A percentile compares a stretch with the other conserved stretches of the same genome.
Evolutionary conservation across 441 rosid species (phyloP).

Genomic region (Metrosideros polymorpha): DNA sequence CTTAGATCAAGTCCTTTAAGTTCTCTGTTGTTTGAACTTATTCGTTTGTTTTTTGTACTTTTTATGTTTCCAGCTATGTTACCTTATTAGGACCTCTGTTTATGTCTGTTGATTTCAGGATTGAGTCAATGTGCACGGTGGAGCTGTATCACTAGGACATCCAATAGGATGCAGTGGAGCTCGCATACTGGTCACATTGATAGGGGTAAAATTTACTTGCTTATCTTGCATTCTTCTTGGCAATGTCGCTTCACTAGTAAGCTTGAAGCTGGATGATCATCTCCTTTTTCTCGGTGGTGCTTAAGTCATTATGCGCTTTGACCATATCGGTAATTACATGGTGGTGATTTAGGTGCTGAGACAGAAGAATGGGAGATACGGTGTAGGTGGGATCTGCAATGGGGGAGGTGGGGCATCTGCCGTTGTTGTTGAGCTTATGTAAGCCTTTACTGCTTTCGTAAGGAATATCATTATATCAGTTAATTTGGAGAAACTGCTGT

Average conservation of each 20-base stretch:
- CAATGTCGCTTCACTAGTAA: background rate
- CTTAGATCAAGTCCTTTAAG: background rate
- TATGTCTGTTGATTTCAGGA: constrained; percentile 3
- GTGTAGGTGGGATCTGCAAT: constrained; percentile 81
- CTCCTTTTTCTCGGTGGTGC: background rate
- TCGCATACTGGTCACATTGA: constrained; percentile 31
- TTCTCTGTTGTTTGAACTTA: background rate
- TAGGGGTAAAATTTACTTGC: constrained; percentile 49
- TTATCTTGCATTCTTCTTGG: background rate
- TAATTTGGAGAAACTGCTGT: background rate
- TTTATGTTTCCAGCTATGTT: background rate
- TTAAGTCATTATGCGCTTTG: background rate
- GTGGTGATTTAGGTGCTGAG: constrained; percentile 55
- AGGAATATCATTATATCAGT: background rate
- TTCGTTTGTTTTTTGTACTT: background rate
- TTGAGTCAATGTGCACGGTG: constrained; percentile 12
- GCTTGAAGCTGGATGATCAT: background rate
- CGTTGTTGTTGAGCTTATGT: constrained; percentile 82
- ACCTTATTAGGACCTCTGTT: background rate
- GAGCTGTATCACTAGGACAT: constrained; percentile 18
- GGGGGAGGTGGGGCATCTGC: constrained; percentile 99
- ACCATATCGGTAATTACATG: background rate
- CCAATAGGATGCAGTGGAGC: constrained; percentile 20
- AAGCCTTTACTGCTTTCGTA: constrained; percentile 25
- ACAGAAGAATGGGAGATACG: constrained; percentile 72